phyloP scores from a whole-genome alignment of 805 yeast species.

The Pichia scutulata region DNA sequence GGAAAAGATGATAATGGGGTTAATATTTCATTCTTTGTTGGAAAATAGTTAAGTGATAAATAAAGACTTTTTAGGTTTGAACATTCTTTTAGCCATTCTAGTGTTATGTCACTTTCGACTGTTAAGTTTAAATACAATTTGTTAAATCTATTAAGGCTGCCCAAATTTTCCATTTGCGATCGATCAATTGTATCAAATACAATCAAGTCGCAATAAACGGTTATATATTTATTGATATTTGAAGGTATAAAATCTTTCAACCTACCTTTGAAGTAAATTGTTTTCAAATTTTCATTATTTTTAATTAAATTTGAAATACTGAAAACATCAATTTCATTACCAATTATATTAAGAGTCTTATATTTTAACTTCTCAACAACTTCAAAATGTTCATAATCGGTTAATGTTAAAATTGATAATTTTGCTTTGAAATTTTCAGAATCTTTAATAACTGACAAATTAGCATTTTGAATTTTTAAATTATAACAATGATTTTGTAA shows the following conservation, averaged over 20 bases:
- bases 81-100: slow-evolving; percentile 11
- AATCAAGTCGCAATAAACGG: slow-evolving; percentile 6
- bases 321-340: slow-evolving; percentile 9
- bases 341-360: slow-evolving; percentile 10
- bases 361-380: slow-evolving; percentile 6
- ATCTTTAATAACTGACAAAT: slow-evolving; percentile 10
- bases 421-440: slow-evolving; percentile 5
- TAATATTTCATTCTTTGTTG: background rate
- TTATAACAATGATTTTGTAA: slow-evolving; percentile 4
- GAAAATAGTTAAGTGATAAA: slow-evolving; percentile 5
- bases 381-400: slow-evolving; percentile 13
- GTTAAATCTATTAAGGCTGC: background rate
- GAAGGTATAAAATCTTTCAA: slow-evolving; percentile 1
- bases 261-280: slow-evolving; percentile 11
- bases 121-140: slow-evolving; percentile 4
- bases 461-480: slow-evolving; percentile 9
- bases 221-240: background rate
- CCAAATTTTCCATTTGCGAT: background rate
- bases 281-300: slow-evolving; percentile 2
- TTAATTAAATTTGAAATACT: slow-evolving; percentile 3
- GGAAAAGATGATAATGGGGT: background rate
- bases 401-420: slow-evolving; percentile 7
- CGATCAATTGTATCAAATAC: slow-evolving; percentile 6
- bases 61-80: slow-evolving; percentile 12
- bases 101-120: background rate